Evolutionary conservation across 495 filamentous ascomycete genomes (phyloP).

Genomic region (Ramalina intermedia): DNA sequence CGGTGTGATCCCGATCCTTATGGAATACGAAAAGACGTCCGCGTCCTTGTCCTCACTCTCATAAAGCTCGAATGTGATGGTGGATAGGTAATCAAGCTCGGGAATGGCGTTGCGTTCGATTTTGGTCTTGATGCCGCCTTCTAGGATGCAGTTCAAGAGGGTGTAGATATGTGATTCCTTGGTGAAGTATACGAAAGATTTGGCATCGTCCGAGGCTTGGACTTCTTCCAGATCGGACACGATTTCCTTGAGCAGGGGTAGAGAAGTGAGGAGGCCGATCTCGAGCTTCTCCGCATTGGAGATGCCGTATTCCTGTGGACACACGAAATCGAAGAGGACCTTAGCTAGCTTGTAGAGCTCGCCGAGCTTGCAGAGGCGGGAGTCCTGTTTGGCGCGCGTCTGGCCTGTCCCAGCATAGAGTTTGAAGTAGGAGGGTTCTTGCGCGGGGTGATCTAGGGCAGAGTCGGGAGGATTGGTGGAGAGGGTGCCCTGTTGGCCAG

Average conservation of each 20-base stretch:
- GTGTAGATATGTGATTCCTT: constrained; percentile 99
- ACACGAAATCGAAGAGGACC: constrained; percentile 94
- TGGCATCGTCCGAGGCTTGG: constrained; percentile 81
- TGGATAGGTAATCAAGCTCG: constrained; percentile 92
- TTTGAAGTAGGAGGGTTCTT: constrained; percentile 66
- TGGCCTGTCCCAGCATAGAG: constrained; percentile 63
- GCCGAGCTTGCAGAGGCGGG: constrained; percentile 69
- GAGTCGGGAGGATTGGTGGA: constrained; percentile 28
- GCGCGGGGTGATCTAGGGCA: constrained; percentile 30
- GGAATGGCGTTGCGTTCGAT: constrained; percentile 83
- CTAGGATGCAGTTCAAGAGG: constrained; percentile 90
- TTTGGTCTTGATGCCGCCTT: constrained; percentile 90
- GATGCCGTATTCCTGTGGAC: constrained; percentile 96
- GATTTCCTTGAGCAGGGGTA: constrained; percentile 88
- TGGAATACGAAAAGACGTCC: constrained; percentile 74
- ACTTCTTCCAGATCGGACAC: constrained; percentile 95
- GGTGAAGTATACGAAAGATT: constrained; percentile 96
- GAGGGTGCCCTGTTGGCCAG: not conserved
- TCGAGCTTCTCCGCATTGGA: constrained; percentile 88
- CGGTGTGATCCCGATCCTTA: constrained; percentile 87
- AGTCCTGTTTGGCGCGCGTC: constrained; percentile 71
- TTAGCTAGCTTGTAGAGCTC: constrained; percentile 89
- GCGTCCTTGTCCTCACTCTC: constrained; percentile 72
- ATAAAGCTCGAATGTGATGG: constrained; percentile 95
- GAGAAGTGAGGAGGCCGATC: constrained; percentile 84